Evolutionary conservation across 108 stramenopile genomes (phyloP).

Genomic region (Cylindrotheca closterium): DNA sequence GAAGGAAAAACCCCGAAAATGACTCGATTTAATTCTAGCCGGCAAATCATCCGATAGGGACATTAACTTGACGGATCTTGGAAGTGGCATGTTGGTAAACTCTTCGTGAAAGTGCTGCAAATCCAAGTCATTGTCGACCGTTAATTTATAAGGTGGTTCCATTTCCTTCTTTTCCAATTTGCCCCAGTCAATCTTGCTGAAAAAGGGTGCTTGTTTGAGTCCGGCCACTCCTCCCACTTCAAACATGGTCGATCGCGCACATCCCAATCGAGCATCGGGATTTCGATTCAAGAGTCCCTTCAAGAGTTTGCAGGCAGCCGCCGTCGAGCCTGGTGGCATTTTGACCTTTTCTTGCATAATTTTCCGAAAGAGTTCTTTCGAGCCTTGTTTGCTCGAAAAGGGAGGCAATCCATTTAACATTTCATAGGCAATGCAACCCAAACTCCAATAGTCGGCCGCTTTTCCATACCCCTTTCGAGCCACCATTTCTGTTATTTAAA

Average conservation of each 20-base stretch:
- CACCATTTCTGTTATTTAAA: conserved; percentile 86
- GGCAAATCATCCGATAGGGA: conserved; percentile 46
- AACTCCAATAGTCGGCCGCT: conserved; percentile 96
- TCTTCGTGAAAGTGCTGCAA: conserved; percentile 88
- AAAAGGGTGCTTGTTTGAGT: conserved; percentile 89
- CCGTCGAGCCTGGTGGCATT: conserved; percentile 83
- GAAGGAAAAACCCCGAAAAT: conserved; percentile 88
- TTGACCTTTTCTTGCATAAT: conserved; percentile 94
- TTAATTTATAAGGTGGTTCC: conserved; percentile 66
- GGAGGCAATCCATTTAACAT: conserved; percentile 96
- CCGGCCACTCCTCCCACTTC: conserved; percentile 94
- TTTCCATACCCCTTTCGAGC: conserved; percentile 94
- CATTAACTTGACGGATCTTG: conserved; percentile 80
- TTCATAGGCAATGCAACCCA: conserved; percentile 94
- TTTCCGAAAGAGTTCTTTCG: conserved; percentile 93
- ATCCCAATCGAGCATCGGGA: conserved; percentile 87
- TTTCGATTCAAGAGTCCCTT: conserved; percentile 93
- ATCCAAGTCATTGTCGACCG: conserved; percentile 76
- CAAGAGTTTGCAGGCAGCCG: conserved; percentile 81
- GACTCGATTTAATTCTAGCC: conserved; percentile 57
- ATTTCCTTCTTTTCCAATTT: conserved; percentile 78
- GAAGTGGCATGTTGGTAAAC: conserved; percentile 79
- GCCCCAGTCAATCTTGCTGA: conserved; percentile 89
- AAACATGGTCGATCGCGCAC: conserved; percentile 92
- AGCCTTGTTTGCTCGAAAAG: conserved; percentile 78